Evolutionary conservation across 1,284 basidiomycete species (phyloP), one percentile per base, ranked within the genome.

Genomic region (Austroboletus olivaceoglutinosus): DNA sequence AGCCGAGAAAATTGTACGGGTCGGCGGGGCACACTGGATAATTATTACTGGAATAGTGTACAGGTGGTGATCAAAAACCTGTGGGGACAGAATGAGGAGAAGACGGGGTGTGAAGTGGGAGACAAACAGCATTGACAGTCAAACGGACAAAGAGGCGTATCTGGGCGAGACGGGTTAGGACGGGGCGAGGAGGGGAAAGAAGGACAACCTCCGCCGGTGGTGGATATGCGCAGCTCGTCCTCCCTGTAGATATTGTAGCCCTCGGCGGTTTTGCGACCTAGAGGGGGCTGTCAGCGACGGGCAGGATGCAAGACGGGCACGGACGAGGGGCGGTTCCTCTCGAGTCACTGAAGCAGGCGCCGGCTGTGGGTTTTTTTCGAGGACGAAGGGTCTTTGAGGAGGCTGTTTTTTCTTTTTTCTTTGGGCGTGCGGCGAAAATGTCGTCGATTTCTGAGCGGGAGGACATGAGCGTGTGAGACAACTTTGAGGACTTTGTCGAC

Each of bases 171-270:
- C 45, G 57, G 51, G 56, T 65, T 61, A 63, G 59, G 40, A 44
- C 29, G 36, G 37, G 39, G 31, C 4, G 6, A 29, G 51, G 46
- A 25, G 56, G 48, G 53, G 52, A 34, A 23, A 44, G 52, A 37
- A 36, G 45, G 49, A 45, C 53, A 37, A 90, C 91, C 90, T 68
- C 92, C 92, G 43, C 86, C 87, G 55, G 82, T 76, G 48, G 81
- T 76, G 48, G 76, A 73, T 53, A 95, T 89, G 13, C 85, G 82
- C 12, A 95, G 79, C 60, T 94, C 92, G 58, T 86, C 88, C 68
- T 93, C 92, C 66, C 92, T 93, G 70, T 86, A 95, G 33, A 95
- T 83, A 30, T 74, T 68, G 73, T 81, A 94, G 0, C 92, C 93
- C 67, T 95, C 92, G 53, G 89, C 89, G 0, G 92, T 95, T 69